Evolutionary conservation across 768 basidiomycete species (phyloP), one percentile per base, ranked within the genome.

Genomic region (Auriscalpium orientale): DNA sequence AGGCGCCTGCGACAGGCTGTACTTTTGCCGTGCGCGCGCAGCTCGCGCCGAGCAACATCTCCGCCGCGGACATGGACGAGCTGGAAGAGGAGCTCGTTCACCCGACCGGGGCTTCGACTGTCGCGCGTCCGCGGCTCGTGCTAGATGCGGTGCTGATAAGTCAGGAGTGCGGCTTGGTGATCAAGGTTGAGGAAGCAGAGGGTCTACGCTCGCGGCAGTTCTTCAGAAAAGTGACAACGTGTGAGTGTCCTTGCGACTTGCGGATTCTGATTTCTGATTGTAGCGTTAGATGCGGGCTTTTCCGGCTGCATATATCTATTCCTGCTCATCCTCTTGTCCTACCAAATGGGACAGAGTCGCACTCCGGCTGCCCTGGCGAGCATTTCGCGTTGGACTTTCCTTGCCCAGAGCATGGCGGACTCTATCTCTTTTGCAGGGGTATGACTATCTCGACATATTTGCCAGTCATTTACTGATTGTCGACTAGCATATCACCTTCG

Each of bases 331-430:
- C 71, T 94, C 8, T 80, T 89, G 40, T 79, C 84, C 36, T 82
- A 87, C 13, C 91, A 97, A 71, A 82, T 84, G 60, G 80, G 85
- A 56, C 75, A 72, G 34, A 89, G 87, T 58, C 80, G 87, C 18
- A 91, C 87, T 5, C 90, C 91, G 1, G 84, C 88, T 1, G 83
- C 84, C 6, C 76, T 95, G 15, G 81, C 87, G 6, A 82, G 88
- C 15, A 76, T 94, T 9, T 95, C 91, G 2, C 75, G 87, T 8
- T 93, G 89, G 86, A 82, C 85, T 1, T 91, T 95, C 66, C 74
- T 92, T 20, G 72, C 84, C 7, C 91, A 94, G 68, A 80, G 86
- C 6, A 79, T 85, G 1, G 79, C 90, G 18, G 93, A 97, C 65
- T 81, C 88, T 0, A 83, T 92, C 45, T 83, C 89, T 0, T 95